Percentiles rank a stretch among this genome's conserved stretches.
These are phyloP conservation scores for Kuraishia capsulata DNA, from an alignment of 805 yeast genomes.

Conservation along the genomic window DNA sequence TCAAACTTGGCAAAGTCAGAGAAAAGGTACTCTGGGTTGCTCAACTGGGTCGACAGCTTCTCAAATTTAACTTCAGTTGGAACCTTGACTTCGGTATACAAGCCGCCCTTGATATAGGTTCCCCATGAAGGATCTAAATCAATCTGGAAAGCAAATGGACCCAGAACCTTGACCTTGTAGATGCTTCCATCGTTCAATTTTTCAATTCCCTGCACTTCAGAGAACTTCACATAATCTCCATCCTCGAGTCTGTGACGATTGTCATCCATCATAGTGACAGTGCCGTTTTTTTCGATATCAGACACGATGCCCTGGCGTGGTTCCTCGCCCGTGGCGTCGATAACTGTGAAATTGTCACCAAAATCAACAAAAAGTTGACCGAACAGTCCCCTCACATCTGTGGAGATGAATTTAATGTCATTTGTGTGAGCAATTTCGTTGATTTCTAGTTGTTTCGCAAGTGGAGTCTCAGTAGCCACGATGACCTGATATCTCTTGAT, in stretches of 20 bases:
- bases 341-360: constrained; percentile 70
- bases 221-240: constrained; percentile 80
- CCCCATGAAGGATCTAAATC: constrained; percentile 49
- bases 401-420: constrained; percentile 70
- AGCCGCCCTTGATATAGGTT: constrained; percentile 71
- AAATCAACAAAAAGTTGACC: constrained; percentile 87
- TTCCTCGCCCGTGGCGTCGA: constrained; percentile 91
- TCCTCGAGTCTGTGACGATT: constrained; percentile 90
- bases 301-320: constrained; percentile 81
- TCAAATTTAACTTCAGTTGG: constrained; percentile 60
- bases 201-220: constrained; percentile 77
- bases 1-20: constrained; percentile 94
- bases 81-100: constrained; percentile 85
- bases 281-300: constrained; percentile 79
- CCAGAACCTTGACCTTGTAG: constrained; percentile 73
- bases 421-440: constrained; percentile 67
- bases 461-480: constrained; percentile 69
- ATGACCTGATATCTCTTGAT: constrained; percentile 62
- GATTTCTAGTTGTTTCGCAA: constrained; percentile 69
- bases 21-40: constrained; percentile 66
- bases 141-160: constrained; percentile 89
- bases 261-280: constrained; percentile 89
- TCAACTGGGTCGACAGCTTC: constrained; percentile 53
- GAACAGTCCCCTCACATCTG: constrained; percentile 81
- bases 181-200: constrained; percentile 66